Conservation (phyloP, 495 filamentous ascomycete genomes). For the Neurospora discreta region DNA sequence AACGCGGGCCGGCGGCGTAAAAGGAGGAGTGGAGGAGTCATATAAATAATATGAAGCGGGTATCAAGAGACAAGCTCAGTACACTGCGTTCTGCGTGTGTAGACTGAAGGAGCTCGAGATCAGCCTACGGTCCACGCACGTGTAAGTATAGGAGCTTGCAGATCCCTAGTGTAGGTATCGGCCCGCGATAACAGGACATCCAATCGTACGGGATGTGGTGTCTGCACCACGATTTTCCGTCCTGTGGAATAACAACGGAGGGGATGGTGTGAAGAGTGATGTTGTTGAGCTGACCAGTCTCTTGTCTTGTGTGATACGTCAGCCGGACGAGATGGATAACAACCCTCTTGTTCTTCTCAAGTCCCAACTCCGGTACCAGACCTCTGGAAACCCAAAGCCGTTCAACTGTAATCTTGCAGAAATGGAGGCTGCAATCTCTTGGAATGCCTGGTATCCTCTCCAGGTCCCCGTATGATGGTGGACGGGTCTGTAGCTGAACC, state of each 20-base stretch:
- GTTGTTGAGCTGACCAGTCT: neutral
- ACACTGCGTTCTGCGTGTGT: neutral
- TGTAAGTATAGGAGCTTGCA: neutral
- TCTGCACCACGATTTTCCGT: neutral
- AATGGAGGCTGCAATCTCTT: neutral
- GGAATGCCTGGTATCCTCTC: neutral
- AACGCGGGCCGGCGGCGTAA: neutral
- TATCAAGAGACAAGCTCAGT: neutral
- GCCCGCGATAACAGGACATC: neutral
- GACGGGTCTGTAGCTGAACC: neutral
- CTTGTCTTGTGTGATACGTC: neutral
- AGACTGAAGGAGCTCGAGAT: neutral
- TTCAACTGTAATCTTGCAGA: neutral
- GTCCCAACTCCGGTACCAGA: neutral
- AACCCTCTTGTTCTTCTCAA: neutral
- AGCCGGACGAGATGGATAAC: neutral
- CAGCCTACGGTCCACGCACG: neutral
- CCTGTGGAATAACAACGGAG: neutral
- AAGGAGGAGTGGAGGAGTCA: neutral
- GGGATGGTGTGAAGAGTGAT: neutral
- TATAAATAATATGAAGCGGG: neutral
- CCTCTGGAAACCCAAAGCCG: neutral
- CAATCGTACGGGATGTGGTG: neutral
- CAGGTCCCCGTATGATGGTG: neutral
- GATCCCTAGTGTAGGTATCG: neutral